Evolutionary conservation across 179 eudicot genomes (phyloP).

Genomic region (Beta corolliflora): DNA sequence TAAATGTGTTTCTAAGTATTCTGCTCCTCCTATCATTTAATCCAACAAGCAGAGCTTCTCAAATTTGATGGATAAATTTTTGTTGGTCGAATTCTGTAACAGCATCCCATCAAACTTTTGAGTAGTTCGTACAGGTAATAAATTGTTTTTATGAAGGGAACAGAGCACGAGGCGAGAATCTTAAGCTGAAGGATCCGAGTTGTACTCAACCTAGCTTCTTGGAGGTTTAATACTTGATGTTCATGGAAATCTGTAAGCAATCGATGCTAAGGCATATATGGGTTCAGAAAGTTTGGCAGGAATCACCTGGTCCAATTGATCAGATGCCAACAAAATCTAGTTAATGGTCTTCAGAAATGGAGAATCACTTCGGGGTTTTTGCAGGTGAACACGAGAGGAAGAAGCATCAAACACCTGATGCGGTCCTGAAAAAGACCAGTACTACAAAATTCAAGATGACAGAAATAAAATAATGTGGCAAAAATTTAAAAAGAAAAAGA

Average conservation of each 20-base stretch:
- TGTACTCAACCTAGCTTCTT: background rate
- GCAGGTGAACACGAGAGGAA: background rate
- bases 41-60: no score
- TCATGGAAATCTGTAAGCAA: background rate
- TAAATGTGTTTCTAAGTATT: no score
- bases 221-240: background rate
- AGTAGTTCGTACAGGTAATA: background rate
- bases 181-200: no score
- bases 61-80: no score
- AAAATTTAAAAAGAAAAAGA: background rate
- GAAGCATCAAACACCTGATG: background rate
- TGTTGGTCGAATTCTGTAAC: no score
- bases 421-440: background rate
- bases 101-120: no score
- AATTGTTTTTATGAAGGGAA: no score
- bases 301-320: background rate
- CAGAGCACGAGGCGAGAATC: background rate
- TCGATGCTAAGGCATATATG: background rate
- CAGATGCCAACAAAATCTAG: background rate
- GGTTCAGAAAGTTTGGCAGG: background rate
- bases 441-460: background rate
- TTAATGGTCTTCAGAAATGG: background rate
- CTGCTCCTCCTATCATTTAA: no score
- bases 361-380: background rate
- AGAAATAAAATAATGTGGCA: background rate